Base-by-base conservation (phyloP, 805 yeast genomes). In the Spathaspora hagerdaliae region DNA sequence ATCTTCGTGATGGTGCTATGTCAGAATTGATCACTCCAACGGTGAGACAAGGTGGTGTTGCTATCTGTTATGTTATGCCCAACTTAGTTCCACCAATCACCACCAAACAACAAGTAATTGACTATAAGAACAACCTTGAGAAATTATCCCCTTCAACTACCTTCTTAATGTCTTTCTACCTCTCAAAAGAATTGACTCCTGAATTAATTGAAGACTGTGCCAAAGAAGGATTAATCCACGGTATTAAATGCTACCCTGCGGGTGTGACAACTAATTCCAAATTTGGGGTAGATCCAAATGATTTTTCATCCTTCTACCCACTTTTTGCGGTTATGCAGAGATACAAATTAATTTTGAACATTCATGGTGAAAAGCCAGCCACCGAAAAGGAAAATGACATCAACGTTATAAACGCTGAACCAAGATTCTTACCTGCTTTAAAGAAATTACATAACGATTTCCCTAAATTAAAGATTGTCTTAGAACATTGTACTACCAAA, bases 211-310 rank as follows among this genome's bases (percentile, higher is more conserved):
- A 79, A 44, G 78, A 81, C 51, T 98, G 97, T 32, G 95, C 91
- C 7, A 60, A 73, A 45, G 57, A 67, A 13, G 83, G 83, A 1
- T 82, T 81, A 34, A 82, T 92, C 45, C 74, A 82, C 29, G 99
- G 99, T 46, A 88, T 94, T 54, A 94, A 94, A 65, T 90, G 96
- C 63, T 94, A 94, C 64, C 99, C 99, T 36, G 97, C 98, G 1
- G 99, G 99, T 38, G 99, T 94, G 31, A 94, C 99, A n/a, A 94
- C 99, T 35, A 94, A 94, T 69, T 89, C 97, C 8, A 66, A 78
- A 41, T 87, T 84, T 3, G 99, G 99, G 42, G 97, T 94, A 24
- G 94, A 87, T 63, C 95, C 95, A 24, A 88, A 90, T 56, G 96
- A 92, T 58, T 94, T 94, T 66, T 78, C 85, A 40, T 82, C 77